phyloP scores from a whole-genome alignment of 306 rosid species.

The Argentina anserina region DNA sequence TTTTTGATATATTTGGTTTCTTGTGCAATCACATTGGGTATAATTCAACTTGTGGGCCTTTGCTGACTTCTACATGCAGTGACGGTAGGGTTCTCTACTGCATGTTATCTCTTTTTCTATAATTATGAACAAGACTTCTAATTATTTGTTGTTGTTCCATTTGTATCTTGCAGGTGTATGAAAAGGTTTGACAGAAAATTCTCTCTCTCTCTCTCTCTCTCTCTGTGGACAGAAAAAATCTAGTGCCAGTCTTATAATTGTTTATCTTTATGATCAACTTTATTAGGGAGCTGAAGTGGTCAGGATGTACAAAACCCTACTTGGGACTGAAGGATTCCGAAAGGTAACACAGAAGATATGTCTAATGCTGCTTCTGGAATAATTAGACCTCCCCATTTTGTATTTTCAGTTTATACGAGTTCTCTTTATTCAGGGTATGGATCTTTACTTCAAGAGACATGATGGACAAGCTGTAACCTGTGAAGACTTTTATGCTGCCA shows the following conservation, averaged over 20 bases:
- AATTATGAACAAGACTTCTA: slow-evolving; percentile 25
- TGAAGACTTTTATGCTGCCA: slow-evolving; percentile 92
- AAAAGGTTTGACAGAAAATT: slow-evolving; percentile 57
- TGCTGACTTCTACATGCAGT: slow-evolving; percentile 62
- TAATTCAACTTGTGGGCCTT: slow-evolving; percentile 41
- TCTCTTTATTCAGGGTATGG: slow-evolving; percentile 77
- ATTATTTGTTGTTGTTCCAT: slow-evolving; percentile 24
- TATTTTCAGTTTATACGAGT: slow-evolving; percentile 14
- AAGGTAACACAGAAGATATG: slow-evolving; percentile 52
- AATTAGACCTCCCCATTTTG: slow-evolving; percentile 11
- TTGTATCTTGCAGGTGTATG: slow-evolving; percentile 74
- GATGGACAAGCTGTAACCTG: slow-evolving; percentile 99
- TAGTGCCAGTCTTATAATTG: not conserved
- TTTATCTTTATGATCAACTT: slow-evolving; percentile 37
- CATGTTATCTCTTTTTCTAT: slow-evolving; percentile 11
- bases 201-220: slow-evolving; percentile 22
- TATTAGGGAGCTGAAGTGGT: slow-evolving; percentile 99
- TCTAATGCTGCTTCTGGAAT: slow-evolving; percentile 9
- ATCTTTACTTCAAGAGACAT: slow-evolving; percentile 93
- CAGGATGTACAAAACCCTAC: slow-evolving; percentile 95
- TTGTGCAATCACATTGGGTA: slow-evolving; percentile 31
- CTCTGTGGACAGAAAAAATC: slow-evolving; percentile 2
- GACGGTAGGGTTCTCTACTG: slow-evolving; percentile 60
- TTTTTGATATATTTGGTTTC: slow-evolving; percentile 35
- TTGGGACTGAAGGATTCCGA: slow-evolving; percentile 89